Percentiles rank a stretch among this genome's conserved stretches.
Conservation (phyloP, 306 rosid species). For the Lagenaria siceraria region DNA sequence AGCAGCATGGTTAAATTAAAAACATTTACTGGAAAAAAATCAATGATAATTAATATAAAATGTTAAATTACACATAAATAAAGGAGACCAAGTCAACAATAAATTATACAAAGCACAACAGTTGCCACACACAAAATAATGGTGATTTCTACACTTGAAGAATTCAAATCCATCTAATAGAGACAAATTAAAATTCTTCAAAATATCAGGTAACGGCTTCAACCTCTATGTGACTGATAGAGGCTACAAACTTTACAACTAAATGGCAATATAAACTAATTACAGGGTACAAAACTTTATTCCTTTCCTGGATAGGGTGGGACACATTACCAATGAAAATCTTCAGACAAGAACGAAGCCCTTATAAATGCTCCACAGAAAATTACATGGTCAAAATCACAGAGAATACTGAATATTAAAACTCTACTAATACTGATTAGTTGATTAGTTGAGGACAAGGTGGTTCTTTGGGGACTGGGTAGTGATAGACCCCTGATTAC, state of each 20-base stretch:
- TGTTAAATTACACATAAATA: not conserved
- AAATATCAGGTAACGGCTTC: not conserved
- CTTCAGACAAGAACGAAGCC: not conserved
- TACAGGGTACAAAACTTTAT: not conserved
- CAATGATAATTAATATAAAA: not conserved
- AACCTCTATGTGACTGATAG: not conserved
- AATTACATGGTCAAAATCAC: not conserved
- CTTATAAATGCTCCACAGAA: not conserved
- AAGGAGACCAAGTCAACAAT: not conserved
- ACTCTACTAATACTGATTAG: no score
- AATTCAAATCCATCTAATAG: not conserved
- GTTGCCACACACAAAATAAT: not conserved
- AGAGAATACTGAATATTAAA: not conserved
- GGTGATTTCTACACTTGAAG: not conserved
- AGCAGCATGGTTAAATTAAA: conserved; percentile 12
- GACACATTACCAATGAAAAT: not conserved
- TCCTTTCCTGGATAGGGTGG: not conserved
- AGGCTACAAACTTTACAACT: not conserved
- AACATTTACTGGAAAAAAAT: not conserved
- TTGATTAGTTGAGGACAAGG: no score
- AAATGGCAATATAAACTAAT: not conserved
- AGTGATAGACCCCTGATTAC: no score
- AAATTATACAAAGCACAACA: not conserved
- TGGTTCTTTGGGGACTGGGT: no score
- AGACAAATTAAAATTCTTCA: not conserved